These are phyloP conservation scores for Aspergillus sp. DNA, from an alignment of 2,329 filamentous ascomycete genomes.

Conservation along the genomic window DNA sequence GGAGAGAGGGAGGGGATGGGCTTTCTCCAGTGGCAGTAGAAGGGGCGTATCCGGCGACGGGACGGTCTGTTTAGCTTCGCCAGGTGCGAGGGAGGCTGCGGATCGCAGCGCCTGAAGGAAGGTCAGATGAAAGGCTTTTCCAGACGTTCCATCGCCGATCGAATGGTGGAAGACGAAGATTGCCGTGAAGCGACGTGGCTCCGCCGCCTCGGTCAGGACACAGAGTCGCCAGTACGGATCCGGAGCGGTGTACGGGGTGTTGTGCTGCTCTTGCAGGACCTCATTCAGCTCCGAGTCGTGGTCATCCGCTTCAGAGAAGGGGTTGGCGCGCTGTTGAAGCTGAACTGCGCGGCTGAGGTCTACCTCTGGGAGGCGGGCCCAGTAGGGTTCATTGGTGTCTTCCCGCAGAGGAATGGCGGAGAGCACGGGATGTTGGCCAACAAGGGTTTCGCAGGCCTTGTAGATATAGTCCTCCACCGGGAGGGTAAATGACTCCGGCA, in stretches of 20 bases:
- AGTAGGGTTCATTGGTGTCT: constrained; percentile 41
- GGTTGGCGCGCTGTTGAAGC: constrained; percentile 29
- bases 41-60: constrained; percentile 29
- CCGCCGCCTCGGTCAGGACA: constrained; percentile 31
- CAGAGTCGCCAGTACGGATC: constrained; percentile 47
- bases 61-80: constrained; percentile 21
- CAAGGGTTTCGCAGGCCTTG: constrained; percentile 35
- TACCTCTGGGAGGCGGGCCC: constrained; percentile 44
- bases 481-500: constrained; percentile 23
- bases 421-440: constrained; percentile 43
- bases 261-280: constrained; percentile 43
- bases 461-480: constrained; percentile 35
- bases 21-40: constrained; percentile 40
- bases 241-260: constrained; percentile 34
- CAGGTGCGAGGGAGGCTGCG: constrained; percentile 8
- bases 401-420: constrained; percentile 44
- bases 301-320: constrained; percentile 16
- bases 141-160: constrained; percentile 47
- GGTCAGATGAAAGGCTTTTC: constrained; percentile 45
- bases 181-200: constrained; percentile 38
- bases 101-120: constrained; percentile 39
- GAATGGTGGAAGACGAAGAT: constrained; percentile 51
- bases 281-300: constrained; percentile 43
- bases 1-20: constrained; percentile 41
- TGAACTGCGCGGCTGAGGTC: constrained; percentile 39